Percentiles rank a stretch among this genome's conserved stretches.
These are phyloP conservation scores for Fusarium staphyleae DNA, from an alignment of 2,329 filamentous ascomycete genomes.

Conservation along the genomic window DNA sequence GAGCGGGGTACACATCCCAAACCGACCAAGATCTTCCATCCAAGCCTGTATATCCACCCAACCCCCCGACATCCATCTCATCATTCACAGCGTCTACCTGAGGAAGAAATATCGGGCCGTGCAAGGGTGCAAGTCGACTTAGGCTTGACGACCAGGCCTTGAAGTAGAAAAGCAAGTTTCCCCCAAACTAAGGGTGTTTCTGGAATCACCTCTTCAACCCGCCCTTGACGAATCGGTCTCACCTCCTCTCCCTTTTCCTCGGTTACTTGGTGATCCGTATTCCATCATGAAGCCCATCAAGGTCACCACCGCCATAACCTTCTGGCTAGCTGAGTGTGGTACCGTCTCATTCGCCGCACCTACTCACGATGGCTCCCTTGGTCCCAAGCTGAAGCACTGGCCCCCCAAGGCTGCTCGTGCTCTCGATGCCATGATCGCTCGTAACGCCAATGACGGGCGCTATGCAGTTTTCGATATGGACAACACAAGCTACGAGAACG, in stretches of 20 bases:
- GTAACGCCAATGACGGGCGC: slow-evolving; percentile 48
- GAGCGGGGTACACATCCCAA: slow-evolving; percentile 19
- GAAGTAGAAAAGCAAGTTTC: slow-evolving; percentile 1
- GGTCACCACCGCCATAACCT: slow-evolving; percentile 16
- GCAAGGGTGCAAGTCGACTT: background rate
- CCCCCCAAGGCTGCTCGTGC: slow-evolving; percentile 46
- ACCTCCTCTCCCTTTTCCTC: background rate
- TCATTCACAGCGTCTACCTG: background rate
- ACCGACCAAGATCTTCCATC: slow-evolving; percentile 22
- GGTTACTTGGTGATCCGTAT: background rate
- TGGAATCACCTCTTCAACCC: background rate
- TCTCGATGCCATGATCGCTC: slow-evolving; percentile 48
- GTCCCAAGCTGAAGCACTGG: slow-evolving; percentile 46
- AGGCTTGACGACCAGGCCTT: background rate
- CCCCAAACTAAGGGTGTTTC: background rate
- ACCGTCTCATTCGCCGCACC: slow-evolving; percentile 21
- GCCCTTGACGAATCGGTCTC: background rate
- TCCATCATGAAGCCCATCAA: slow-evolving; percentile 23
- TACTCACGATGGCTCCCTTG: slow-evolving; percentile 17
- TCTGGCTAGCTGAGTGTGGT: slow-evolving; percentile 25
- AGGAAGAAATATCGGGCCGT: slow-evolving; percentile 29
- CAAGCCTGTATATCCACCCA: background rate
- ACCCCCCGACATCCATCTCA: slow-evolving; percentile 8
- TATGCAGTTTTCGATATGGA: slow-evolving; percentile 56
- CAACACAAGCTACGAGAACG: slow-evolving; percentile 53